These are phyloP conservation scores for Lasiodiplodia sp. DNA, from an alignment of 2,329 filamentous ascomycete species.

Conservation along the genomic window DNA sequence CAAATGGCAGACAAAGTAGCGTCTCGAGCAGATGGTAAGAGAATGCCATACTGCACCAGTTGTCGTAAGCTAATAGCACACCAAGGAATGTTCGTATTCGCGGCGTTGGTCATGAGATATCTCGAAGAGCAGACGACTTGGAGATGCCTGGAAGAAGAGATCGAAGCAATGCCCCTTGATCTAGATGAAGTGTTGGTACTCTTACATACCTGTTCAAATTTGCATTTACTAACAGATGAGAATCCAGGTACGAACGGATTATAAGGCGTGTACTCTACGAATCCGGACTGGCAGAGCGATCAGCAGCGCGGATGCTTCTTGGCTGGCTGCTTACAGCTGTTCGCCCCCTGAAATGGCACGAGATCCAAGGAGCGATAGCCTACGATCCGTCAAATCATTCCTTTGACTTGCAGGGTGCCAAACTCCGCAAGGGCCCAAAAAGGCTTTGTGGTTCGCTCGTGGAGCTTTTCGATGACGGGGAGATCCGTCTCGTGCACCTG, in stretches of 20 bases:
- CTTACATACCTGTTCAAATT: not conserved
- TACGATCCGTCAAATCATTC: constrained; percentile 35
- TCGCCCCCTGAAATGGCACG: constrained; percentile 51
- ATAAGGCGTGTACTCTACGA: not conserved
- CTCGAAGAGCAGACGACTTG: not conserved
- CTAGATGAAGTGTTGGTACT: not conserved
- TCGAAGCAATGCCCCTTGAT: not conserved
- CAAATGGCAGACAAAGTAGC: not conserved
- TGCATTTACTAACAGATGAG: not conserved
- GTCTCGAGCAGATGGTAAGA: not conserved
- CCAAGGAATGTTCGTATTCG: not conserved
- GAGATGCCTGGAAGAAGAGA: not conserved
- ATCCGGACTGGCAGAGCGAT: constrained; percentile 36
- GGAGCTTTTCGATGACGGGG: not conserved
- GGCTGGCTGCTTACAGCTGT: constrained; percentile 52
- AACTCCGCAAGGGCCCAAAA: not conserved
- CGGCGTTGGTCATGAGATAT: not conserved
- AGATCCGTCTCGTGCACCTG: not conserved
- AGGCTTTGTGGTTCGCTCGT: not conserved
- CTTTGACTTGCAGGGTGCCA: not conserved
- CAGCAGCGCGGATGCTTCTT: constrained; percentile 43
- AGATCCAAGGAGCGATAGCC: constrained; percentile 50
- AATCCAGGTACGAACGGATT: not conserved
- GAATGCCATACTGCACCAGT: too few species aligned
- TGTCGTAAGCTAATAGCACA: not conserved